Conservation (phyloP, 805 yeast species). For the Monosporozyma aquatica region DNA sequence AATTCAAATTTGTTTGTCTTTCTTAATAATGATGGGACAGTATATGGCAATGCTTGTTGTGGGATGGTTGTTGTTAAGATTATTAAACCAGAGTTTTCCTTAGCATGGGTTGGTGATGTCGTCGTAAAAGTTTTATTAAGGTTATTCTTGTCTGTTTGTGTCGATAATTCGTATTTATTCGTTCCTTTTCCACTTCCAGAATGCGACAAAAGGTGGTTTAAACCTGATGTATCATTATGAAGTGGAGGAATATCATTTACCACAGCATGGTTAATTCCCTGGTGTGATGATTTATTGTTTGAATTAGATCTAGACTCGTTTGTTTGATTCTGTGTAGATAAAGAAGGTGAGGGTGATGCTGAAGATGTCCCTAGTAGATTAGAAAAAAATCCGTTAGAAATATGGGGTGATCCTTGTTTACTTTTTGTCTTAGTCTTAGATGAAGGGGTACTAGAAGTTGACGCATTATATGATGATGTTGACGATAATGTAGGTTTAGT, state of each 20-base stretch:
- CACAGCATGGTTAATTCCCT: not conserved
- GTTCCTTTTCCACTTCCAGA: not conserved
- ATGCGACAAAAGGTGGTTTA: not conserved
- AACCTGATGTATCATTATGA: not conserved
- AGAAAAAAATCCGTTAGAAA: conserved; percentile 20
- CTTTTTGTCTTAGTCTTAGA: not conserved
- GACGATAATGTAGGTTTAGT: not conserved
- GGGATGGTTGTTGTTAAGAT: conserved; percentile 27
- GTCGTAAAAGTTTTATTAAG: not conserved
- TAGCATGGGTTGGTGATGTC: not conserved
- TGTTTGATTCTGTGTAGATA: not conserved
- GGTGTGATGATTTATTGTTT: not conserved
- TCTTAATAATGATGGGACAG: conserved; percentile 31
- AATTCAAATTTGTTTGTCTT: conserved; percentile 31
- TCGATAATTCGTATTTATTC: not conserved
- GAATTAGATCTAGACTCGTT: no score
- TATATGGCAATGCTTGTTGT: conserved; percentile 31
- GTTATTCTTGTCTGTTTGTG: not conserved
- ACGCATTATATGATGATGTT: not conserved
- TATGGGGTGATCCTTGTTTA: conserved; percentile 3
- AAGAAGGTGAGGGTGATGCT: conserved; percentile 3
- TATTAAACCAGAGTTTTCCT: conserved; percentile 24
- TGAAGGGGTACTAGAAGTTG: not conserved
- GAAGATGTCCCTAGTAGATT: conserved; percentile 15
- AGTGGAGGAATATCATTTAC: not conserved